Evolutionary conservation across 2,329 filamentous ascomycete genomes (phyloP), one percentile per base, ranked within the genome.

Genomic region (Bipolaris gigantea): DNA sequence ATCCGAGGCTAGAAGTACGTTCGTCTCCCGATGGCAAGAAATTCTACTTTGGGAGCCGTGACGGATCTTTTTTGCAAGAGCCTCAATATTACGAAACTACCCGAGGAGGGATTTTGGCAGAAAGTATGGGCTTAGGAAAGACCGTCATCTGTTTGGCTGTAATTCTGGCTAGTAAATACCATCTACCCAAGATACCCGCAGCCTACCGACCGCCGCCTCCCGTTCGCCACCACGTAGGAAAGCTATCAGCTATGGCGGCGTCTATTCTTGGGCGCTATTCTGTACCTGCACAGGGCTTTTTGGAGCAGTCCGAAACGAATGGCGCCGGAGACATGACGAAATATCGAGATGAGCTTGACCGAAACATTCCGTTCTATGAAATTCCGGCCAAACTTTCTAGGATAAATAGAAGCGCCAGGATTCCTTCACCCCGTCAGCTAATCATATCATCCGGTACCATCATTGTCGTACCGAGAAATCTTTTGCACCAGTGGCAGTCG

Each of bases 61-160:
- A 84, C 15, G 83, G 85, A 0, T 78, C 79, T 0, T 81, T 91
- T 43, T 70, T 89, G 0, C 79, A 79, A 33, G 83, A 88, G n/a
- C 86, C 89, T 10, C 81, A 83, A 2, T 83, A 84, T 54, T 96
- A 93, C 62, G 90, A 94, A 40, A 82, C 85, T 23, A 83, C 87
- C 5, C 81, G 82, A 53, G 92, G 92, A 32, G 93, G 92, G 2
- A 88, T 93, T 13, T 76, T 92, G 13, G 89, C 89, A 0, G 90
- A 94, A 67, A 87, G 89, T 59, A 92, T 92, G 89, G 81, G 81
- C 27, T 76, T 79, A 42, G 92, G 93, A 0, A 97, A 97, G 76
- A 97, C 93, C 0, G 75, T 97, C 23, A 96, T 97, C 10, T 93
- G 89, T 59, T 76, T 97, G 2, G 72, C 80, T 5, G 65, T 80